Conservation (phyloP, 345 rosid species). For the Lumnitzera littorea region DNA sequence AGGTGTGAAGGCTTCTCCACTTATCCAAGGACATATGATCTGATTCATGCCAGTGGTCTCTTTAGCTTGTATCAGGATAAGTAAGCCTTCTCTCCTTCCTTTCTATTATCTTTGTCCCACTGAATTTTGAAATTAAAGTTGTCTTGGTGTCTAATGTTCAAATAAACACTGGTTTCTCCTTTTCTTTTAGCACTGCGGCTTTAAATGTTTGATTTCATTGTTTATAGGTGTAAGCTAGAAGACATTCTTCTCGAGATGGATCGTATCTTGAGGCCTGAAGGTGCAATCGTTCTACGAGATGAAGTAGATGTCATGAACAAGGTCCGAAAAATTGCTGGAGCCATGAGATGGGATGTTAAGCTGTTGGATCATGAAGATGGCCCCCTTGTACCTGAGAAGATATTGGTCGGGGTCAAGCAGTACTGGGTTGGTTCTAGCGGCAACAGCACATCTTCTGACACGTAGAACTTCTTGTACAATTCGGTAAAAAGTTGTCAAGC, state of each 20-base stretch:
- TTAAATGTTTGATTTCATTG: conserved; percentile 1
- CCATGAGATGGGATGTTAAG: conserved; percentile 95
- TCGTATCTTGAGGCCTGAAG: conserved; percentile 86
- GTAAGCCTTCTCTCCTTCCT: conserved; percentile 28
- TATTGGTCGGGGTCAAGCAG: conserved; percentile 66
- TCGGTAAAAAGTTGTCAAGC: too few species aligned
- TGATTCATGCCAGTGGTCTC: conserved; percentile 78
- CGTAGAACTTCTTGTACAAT: conserved; percentile 7
- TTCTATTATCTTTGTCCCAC: background rate
- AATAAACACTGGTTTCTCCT: background rate
- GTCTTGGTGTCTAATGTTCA: background rate
- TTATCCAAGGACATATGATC: conserved; percentile 91
- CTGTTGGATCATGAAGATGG: conserved; percentile 95
- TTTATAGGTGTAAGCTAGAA: conserved; percentile 65
- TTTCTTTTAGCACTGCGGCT: background rate
- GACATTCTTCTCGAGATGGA: conserved; percentile 91
- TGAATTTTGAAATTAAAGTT: background rate
- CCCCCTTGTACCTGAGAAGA: conserved; percentile 83
- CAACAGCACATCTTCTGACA: conserved; percentile 38
- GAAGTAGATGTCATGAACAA: conserved; percentile 74
- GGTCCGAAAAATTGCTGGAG: conserved; percentile 54
- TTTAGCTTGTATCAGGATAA: conserved; percentile 69
- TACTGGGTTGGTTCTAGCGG: conserved; percentile 76
- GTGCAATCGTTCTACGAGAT: conserved; percentile 69
- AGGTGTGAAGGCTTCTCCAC: conserved; percentile 99